Base-by-base conservation (phyloP, 495 filamentous ascomycete species). In the Pseudomonodictys pantanalensis region DNA sequence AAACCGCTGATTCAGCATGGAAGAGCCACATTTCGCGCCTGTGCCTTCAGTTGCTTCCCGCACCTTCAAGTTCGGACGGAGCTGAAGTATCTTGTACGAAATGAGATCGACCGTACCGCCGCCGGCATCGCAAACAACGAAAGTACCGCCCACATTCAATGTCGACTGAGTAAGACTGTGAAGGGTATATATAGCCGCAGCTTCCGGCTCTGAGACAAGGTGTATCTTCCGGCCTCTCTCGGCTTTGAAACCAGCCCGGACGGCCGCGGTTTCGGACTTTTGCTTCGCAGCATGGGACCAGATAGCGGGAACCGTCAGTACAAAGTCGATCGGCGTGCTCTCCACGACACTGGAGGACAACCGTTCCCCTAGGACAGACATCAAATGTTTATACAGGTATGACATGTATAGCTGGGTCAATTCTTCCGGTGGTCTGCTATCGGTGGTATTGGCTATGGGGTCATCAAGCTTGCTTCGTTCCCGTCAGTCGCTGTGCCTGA, bases 41-140 rank as follows among this genome's bases (percentile, higher is more conserved):
- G n/a, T n/a, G n/a, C n/a, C n/a, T n/a, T n/a, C n/a, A n/a, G n/a
- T n/a, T n/a, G n/a, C n/a, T n/a, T n/a, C n/a, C n/a, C n/a, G n/a
- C n/a, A n/a, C n/a, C n/a, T n/a, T n/a, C n/a, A n/a, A n/a, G n/a
- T n/a, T n/a, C n/a, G n/a, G n/a, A n/a, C n/a, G n/a, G n/a, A n/a
- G n/a, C n/a, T n/a, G n/a, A n/a, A n/a, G n/a, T n/a, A 63, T 46
- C 38, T 58, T 57, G 55, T 63, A 62, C 12, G 23, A 42, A 22
- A 63, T 60, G 3, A 58, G 22, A 29, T 57, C 53, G 5, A 62
- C 58, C 3, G 58, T 62, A n/a, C 58, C 58, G 18, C 58, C 58
- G 22, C 58, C 58, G 2, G 58, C 58, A 29, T 62, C 58, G 43
- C 58, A 62, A 7, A 62, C 58, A 2, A 62, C 58, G 26, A 62